Percentiles rank a stretch among this genome's conserved stretches.
These are phyloP conservation scores for Adansonia grandidieri DNA, from an alignment of 441 rosid genomes.

Conservation along the genomic window DNA sequence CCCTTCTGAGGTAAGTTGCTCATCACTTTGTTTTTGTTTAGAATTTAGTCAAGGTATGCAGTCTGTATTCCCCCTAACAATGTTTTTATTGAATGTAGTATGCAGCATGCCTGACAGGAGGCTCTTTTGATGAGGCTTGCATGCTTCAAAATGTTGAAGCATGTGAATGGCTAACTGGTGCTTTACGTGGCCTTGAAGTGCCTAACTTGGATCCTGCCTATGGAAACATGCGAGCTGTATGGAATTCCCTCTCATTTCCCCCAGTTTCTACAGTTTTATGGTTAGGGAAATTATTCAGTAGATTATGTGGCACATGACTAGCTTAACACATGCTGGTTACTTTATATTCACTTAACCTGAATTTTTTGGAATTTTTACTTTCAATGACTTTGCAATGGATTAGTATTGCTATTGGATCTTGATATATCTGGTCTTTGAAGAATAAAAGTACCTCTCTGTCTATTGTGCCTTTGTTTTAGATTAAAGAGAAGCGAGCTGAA, in stretches of 20 bases:
- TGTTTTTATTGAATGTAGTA: constrained; percentile 53
- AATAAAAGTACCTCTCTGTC: constrained; percentile 1
- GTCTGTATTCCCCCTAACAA: constrained; percentile 30
- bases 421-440: not conserved
- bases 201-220: constrained; percentile 79
- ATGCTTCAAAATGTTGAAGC: constrained; percentile 94
- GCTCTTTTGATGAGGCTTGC: constrained; percentile 87
- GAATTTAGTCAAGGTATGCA: constrained; percentile 21
- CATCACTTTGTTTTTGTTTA: constrained; percentile 23
- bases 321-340: not conserved
- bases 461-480: constrained; percentile 51
- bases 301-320: not conserved
- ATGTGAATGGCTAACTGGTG: constrained; percentile 96
- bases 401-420: not conserved
- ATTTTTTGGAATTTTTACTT: constrained; percentile 11
- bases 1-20: constrained; percentile 78
- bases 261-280: constrained; percentile 12
- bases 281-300: constrained; percentile 21
- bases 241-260: constrained; percentile 33
- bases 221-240: constrained; percentile 89
- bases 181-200: constrained; percentile 72
- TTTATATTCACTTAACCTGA: not conserved
- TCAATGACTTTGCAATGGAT: constrained; percentile 4
- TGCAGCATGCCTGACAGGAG: constrained; percentile 81
- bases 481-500: constrained; percentile 87